Conservation (phyloP, 2,329 filamentous ascomycete species). For the Trichoderma koningii region DNA sequence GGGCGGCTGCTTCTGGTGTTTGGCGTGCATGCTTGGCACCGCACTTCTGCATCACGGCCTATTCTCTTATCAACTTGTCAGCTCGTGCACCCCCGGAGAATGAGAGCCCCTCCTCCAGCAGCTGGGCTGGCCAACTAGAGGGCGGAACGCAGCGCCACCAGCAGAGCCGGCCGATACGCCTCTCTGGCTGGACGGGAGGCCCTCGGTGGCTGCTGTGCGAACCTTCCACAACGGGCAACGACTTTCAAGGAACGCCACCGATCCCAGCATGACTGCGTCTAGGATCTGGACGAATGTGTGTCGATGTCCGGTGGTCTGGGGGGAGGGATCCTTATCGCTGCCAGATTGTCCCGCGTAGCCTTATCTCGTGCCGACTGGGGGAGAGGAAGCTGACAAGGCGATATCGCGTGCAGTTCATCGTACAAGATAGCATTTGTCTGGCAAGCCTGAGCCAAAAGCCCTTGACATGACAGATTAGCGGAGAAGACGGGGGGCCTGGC, state of each 20-base stretch:
- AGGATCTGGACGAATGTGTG: not conserved
- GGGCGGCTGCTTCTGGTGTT: not conserved
- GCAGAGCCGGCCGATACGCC: not conserved
- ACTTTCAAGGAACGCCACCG: conserved; percentile 19
- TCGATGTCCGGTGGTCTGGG: no score
- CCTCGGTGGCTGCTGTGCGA: conserved; percentile 31
- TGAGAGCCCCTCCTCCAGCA: not conserved
- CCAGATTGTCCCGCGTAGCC: not conserved
- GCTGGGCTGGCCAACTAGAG: conserved; percentile 1
- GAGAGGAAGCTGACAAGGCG: not conserved
- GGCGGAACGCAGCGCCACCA: conserved; percentile 10
- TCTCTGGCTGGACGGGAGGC: conserved; percentile 16
- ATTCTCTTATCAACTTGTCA: conserved; percentile 21
- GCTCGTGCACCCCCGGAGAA: conserved; percentile 9
- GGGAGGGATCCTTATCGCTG: not conserved
- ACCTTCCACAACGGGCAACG: conserved; percentile 36
- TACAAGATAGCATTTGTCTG: not conserved
- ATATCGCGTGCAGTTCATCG: conserved; percentile 7
- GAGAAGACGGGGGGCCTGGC: conserved; percentile 17
- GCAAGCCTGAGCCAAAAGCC: not conserved
- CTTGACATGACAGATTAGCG: conserved; percentile 20
- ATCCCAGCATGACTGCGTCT: not conserved
- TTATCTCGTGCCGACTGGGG: conserved; percentile 5
- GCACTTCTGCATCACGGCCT: not conserved
- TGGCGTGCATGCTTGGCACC: conserved; percentile 1